Evolutionary conservation across 2,329 filamentous ascomycete species (phyloP).

Genomic region (Diaporthe destruens): DNA sequence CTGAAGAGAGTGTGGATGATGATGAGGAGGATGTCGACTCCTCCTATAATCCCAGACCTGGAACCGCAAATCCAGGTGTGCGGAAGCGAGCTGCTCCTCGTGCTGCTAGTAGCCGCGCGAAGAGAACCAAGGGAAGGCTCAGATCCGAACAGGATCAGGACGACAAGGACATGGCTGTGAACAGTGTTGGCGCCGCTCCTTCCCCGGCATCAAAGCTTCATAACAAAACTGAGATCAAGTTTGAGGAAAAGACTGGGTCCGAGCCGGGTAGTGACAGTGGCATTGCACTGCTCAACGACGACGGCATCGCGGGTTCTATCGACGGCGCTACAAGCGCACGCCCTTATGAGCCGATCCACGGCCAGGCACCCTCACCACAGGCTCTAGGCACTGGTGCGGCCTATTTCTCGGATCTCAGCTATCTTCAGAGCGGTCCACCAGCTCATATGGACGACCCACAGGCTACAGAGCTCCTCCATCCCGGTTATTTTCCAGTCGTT

Average conservation of each 20-base stretch:
- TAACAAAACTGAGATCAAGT: neutral
- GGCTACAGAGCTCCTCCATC: neutral
- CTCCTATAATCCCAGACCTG: slow-evolving; percentile 1
- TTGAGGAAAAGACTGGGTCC: neutral
- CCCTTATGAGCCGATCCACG: neutral
- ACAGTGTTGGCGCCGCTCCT: neutral
- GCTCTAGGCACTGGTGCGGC: neutral
- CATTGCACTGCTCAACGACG: neutral
- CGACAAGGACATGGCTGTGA: neutral
- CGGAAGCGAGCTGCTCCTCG: slow-evolving; percentile 24
- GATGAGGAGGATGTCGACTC: slow-evolving; percentile 4
- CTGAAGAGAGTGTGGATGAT: neutral
- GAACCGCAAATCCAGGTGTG: neutral
- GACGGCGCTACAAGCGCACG: neutral
- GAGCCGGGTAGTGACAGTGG: neutral
- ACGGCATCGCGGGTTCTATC: neutral
- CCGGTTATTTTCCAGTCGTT: too few species aligned
- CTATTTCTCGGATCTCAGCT: neutral
- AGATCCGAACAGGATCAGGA: neutral
- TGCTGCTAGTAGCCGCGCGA: neutral
- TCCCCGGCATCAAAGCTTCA: neutral
- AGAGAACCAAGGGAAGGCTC: neutral
- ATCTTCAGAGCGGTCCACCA: neutral
- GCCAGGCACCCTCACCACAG: neutral
- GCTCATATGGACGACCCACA: neutral